phyloP scores from a whole-genome alignment of 768 basidiomycete genomes.

The Amanita rubescens region DNA sequence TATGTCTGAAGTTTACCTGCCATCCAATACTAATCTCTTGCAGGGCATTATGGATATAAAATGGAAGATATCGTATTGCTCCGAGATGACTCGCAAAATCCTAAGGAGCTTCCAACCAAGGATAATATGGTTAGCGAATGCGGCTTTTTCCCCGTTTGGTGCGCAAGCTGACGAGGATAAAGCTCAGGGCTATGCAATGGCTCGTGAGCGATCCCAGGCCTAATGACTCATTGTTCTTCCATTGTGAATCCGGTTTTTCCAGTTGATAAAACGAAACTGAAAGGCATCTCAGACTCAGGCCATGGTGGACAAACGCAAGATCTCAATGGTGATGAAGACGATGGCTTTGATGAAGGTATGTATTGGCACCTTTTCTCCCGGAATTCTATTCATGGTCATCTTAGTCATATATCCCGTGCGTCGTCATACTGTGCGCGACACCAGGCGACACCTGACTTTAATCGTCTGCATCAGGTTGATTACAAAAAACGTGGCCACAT shows the following conservation, averaged over 20 bases:
- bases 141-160: neutral
- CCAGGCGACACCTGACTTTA: neutral
- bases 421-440: constrained; percentile 15
- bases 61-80: constrained; percentile 80
- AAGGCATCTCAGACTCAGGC: constrained; percentile 59
- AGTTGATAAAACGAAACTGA: neutral
- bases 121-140: constrained; percentile 61
- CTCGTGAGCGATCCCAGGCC: constrained; percentile 74
- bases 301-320: constrained; percentile 92
- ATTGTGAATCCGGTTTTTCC: constrained; percentile 43
- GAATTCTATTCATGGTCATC: neutral
- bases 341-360: constrained; percentile 77
- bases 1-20: constrained; percentile 29
- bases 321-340: constrained; percentile 72
- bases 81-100: constrained; percentile 64
- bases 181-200: constrained; percentile 85
- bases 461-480: constrained; percentile 30
- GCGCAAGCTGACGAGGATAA: constrained; percentile 1
- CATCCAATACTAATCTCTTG: neutral
- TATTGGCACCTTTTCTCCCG: neutral
- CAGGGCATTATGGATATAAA: constrained; percentile 59
- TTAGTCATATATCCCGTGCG: constrained; percentile 85
- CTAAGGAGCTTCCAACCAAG: constrained; percentile 62
- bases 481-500: constrained; percentile 63
- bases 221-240: constrained; percentile 87